Conservation (phyloP, 306 rosid genomes). For the Lupinus albus region DNA sequence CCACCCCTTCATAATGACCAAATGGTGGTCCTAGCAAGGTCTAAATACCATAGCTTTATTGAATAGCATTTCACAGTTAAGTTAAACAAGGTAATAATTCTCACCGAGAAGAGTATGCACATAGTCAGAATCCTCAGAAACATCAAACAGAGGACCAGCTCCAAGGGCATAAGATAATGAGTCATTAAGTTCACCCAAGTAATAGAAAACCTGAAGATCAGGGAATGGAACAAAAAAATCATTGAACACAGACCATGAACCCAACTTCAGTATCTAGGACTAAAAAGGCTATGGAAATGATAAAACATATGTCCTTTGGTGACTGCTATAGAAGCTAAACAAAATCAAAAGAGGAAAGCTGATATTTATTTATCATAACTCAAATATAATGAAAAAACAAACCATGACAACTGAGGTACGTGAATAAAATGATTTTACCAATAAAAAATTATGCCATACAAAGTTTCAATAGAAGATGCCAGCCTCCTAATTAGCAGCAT, state of each 20-base stretch:
- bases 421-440: neutral
- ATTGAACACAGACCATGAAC: conserved; percentile 23
- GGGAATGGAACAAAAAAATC: neutral
- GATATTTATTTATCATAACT: neutral
- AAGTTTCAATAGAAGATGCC: neutral
- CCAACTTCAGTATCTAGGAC: conserved; percentile 15
- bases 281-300: neutral
- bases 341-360: conserved; percentile 26
- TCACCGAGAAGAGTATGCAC: conserved; percentile 95
- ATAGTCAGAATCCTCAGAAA: conserved; percentile 91
- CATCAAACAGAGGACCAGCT: conserved; percentile 88
- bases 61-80: neutral
- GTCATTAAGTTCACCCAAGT: conserved; percentile 93
- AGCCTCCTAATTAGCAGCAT: conserved; percentile 29
- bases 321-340: conserved; percentile 4
- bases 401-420: neutral
- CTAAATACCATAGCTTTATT: neutral
- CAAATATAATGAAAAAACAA: conserved; percentile 1
- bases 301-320: conserved; percentile 16
- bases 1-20: conserved; percentile 6
- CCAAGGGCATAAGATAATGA: conserved; percentile 96
- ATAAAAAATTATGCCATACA: neutral
- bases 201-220: conserved; percentile 76
- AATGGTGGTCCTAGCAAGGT: neutral
- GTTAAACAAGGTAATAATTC: conserved; percentile 28